A percentile compares a stretch with the other conserved stretches of the same genome.
phyloP scores from a whole-genome alignment of 2,329 filamentous ascomycete genomes.

The Esteya vermicola region DNA sequence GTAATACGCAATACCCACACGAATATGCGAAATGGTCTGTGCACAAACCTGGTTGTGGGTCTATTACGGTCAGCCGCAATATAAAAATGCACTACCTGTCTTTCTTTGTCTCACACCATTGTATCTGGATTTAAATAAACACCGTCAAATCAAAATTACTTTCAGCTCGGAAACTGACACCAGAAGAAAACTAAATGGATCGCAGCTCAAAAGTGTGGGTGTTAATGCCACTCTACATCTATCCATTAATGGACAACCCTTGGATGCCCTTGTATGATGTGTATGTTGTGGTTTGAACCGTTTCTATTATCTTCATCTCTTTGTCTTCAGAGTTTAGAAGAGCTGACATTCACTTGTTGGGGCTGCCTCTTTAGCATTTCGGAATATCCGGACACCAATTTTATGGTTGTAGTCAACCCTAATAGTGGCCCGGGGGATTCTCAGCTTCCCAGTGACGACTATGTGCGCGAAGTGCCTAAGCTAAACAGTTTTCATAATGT shows the following conservation, averaged over 20 bases:
- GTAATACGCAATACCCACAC: no score
- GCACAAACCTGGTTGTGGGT: no score
- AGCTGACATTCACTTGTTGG: no score
- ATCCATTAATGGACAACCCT: conserved; percentile 1
- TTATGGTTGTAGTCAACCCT: conserved; percentile 3
- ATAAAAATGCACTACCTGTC: no score
- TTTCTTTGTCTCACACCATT: no score
- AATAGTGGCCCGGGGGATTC: conserved; percentile 3
- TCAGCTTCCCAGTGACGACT: conserved; percentile 4
- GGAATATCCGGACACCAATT: neutral
- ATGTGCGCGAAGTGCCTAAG: conserved; percentile 7
- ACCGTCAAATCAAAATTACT: neutral
- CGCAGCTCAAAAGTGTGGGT: conserved; percentile 1
- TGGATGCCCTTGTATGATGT: conserved; percentile 4
- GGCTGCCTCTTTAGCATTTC: neutral
- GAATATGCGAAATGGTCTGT: no score
- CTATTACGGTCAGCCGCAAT: no score
- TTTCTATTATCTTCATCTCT: neutral
- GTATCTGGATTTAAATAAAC: no score
- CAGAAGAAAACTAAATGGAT: no score
- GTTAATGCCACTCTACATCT: conserved; percentile 5
- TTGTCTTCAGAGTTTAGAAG: neutral
- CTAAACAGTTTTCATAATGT: conserved; percentile 9
- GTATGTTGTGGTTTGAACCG: neutral
- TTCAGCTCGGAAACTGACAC: no score